These are phyloP conservation scores for Papilionanthe hybrid DNA, from an alignment of 116 monocot species.

Conservation along the genomic window DNA sequence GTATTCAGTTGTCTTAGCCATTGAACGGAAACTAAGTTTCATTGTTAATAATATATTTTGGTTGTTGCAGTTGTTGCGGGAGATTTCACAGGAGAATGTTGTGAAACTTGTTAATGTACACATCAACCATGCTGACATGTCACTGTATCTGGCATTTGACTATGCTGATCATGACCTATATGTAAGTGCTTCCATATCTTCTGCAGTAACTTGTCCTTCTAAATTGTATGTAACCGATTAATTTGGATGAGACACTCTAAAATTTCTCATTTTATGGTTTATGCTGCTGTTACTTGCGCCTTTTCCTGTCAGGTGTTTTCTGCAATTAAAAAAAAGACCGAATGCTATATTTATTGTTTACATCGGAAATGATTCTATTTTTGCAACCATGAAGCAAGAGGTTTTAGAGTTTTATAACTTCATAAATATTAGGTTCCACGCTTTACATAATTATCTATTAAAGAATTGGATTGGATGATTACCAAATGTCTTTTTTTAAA, in stretches of 20 bases:
- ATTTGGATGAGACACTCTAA: not conserved
- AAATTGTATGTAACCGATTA: not conserved
- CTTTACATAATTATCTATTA: not conserved
- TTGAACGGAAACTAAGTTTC: slow-evolving; percentile 23
- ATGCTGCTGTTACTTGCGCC: not conserved
- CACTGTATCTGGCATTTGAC: slow-evolving; percentile 93
- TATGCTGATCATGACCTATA: slow-evolving; percentile 97
- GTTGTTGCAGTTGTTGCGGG: slow-evolving; percentile 69
- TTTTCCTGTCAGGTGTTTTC: not conserved
- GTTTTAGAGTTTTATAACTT: not conserved
- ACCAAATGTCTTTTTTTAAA: not conserved
- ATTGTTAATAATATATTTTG: not conserved
- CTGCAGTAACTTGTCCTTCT: not conserved
- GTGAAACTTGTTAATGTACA: slow-evolving; percentile 97
- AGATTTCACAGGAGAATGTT: slow-evolving; percentile 91
- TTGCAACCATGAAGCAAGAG: not conserved
- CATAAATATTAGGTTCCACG: not conserved
- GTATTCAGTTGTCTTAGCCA: not conserved
- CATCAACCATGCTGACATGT: slow-evolving; percentile 97
- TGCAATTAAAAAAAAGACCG: not conserved
- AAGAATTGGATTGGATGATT: not conserved
- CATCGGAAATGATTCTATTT: not conserved
- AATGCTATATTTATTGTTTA: slow-evolving; percentile 6
- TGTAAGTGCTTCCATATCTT: slow-evolving; percentile 38
- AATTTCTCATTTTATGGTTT: not conserved